Conservation (phyloP, 306 rosid genomes). For the Pterocarpus santalinus region DNA sequence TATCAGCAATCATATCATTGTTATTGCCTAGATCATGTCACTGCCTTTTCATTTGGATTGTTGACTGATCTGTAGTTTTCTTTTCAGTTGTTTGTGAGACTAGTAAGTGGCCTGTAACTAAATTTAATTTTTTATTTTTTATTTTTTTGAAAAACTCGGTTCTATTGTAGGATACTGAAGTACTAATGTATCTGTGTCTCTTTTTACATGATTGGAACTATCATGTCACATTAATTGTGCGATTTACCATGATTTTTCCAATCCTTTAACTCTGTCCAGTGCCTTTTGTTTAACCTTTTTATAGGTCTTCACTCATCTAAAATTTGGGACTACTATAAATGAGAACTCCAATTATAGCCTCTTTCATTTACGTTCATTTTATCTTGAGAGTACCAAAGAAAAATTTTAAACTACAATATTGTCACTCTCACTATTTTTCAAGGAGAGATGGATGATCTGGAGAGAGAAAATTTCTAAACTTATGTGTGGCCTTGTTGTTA, state of each 20-base stretch:
- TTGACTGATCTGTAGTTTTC: background rate
- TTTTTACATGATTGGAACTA: background rate
- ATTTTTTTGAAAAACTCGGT: background rate
- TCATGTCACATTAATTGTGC: background rate
- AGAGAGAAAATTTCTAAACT: background rate
- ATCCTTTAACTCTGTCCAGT: constrained; percentile 1
- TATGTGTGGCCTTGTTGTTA: background rate
- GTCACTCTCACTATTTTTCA: background rate
- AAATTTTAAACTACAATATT: background rate
- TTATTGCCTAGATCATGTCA: constrained; percentile 14
- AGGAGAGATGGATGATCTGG: too few relatives aligned
- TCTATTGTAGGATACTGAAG: background rate
- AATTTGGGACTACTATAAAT: background rate
- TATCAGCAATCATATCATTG: too few relatives aligned
- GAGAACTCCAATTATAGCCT: background rate
- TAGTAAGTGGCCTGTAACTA: background rate
- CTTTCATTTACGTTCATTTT: background rate
- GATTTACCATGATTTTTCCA: constrained; percentile 20
- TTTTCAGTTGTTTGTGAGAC: constrained; percentile 13
- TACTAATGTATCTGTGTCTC: background rate
- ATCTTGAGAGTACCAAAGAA: background rate
- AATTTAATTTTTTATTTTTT: too few relatives aligned
- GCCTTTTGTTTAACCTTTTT: background rate
- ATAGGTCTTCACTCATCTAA: constrained; percentile 5
- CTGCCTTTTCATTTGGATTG: constrained; percentile 12